These are phyloP conservation scores for Solanum lycopersicoides DNA, from an alignment of 257 asterid species.

Conservation along the genomic window DNA sequence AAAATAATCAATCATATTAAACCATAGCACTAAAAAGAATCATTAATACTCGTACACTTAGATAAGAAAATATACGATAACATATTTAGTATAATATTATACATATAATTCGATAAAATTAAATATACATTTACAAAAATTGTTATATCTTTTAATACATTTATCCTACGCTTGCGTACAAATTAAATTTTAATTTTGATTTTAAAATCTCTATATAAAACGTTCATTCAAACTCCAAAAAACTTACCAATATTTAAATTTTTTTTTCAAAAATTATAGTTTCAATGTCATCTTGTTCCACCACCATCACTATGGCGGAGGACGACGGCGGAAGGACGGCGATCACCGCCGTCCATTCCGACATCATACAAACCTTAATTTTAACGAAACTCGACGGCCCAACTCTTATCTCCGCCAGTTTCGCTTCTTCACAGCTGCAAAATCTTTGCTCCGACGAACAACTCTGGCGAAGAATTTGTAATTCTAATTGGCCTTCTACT, in stretches of 20 bases:
- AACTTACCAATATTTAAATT: background rate
- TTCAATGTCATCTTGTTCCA: conserved; percentile 13
- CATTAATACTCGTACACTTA: background rate
- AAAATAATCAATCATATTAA: no score
- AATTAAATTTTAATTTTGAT: fast-evolving
- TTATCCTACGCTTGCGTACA: fast-evolving
- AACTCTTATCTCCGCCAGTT: conserved; percentile 52
- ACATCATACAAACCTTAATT: conserved; percentile 48
- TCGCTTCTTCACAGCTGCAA: conserved; percentile 27
- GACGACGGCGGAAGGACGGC: conserved; percentile 8
- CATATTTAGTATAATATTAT: no score
- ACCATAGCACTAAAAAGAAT: background rate
- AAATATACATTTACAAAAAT: no score
- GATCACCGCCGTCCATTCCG: conserved; percentile 47
- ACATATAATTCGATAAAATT: no score
- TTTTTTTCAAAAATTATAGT: background rate
- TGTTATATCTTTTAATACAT: background rate
- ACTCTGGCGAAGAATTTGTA: conserved; percentile 55
- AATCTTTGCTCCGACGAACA: conserved; percentile 34
- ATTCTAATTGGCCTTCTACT: conserved; percentile 64
- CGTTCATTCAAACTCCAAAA: background rate
- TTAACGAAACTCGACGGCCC: conserved; percentile 60
- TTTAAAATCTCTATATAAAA: background rate
- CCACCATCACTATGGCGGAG: background rate
- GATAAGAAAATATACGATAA: no score